Evolutionary conservation across 2,329 filamentous ascomycete species (phyloP).

Genomic region (Ceratocystis destructans): DNA sequence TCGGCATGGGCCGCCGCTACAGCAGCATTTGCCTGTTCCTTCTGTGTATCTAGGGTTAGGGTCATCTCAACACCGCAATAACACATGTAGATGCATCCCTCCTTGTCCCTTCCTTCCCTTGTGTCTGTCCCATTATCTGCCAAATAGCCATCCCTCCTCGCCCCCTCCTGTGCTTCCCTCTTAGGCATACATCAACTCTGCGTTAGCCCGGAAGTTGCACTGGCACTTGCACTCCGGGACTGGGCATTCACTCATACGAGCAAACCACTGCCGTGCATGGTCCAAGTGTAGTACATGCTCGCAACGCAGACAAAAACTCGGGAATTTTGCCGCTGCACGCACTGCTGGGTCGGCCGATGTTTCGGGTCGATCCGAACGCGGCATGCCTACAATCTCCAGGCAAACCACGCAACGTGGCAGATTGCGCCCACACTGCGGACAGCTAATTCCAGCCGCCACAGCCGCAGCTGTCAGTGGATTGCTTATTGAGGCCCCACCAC

Average conservation of each 20-base stretch:
- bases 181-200: slow-evolving; percentile 39
- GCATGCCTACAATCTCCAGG: slow-evolving; percentile 51
- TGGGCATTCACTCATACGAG: slow-evolving; percentile 50
- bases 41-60: neutral
- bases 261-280: slow-evolving; percentile 54
- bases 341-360: slow-evolving; percentile 34
- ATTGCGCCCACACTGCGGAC: slow-evolving; percentile 52
- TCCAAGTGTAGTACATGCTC: slow-evolving; percentile 56
- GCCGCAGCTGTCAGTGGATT: slow-evolving; percentile 46
- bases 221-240: slow-evolving; percentile 54
- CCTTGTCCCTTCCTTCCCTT: neutral
- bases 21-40: neutral
- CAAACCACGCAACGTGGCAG: slow-evolving; percentile 55
- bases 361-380: slow-evolving; percentile 45
- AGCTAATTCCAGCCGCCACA: slow-evolving; percentile 48
- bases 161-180: neutral
- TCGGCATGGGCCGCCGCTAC: neutral
- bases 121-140: neutral
- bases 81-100: neutral
- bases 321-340: slow-evolving; percentile 42
- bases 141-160: neutral
- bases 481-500: slow-evolving; percentile 21
- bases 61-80: neutral
- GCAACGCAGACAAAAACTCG: slow-evolving; percentile 55
- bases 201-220: slow-evolving; percentile 48